A percentile compares a stretch with the other conserved stretches of the same genome.
Evolutionary conservation across 2,329 filamentous ascomycete genomes (phyloP).

Genomic region (Furcasterigmium sp.): DNA sequence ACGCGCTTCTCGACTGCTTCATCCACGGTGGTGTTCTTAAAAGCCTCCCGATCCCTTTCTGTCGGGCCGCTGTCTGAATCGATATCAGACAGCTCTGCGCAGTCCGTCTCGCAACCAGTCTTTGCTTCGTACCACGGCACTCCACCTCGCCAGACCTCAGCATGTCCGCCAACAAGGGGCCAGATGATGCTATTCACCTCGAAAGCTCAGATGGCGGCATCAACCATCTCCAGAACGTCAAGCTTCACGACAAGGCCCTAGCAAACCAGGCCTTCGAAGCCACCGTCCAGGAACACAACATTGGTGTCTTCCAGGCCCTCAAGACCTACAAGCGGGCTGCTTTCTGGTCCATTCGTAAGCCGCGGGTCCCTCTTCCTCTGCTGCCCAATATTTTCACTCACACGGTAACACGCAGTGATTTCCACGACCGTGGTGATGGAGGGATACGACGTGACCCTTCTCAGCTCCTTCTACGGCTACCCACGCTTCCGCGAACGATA

Average conservation of each 20-base stretch:
- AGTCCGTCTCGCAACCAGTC: no score
- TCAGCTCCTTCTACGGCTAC: conserved; percentile 42
- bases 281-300: conserved; percentile 29
- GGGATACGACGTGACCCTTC: conserved; percentile 41
- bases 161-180: not conserved
- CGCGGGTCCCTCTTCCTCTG: not conserved
- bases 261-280: conserved; percentile 28
- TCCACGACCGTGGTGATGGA: conserved; percentile 45
- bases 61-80: no score
- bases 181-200: conserved; percentile 16
- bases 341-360: conserved; percentile 33
- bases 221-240: conserved; percentile 24
- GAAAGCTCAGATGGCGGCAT: conserved; percentile 23
- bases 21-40: no score
- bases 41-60: no score
- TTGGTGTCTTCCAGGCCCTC: conserved; percentile 26
- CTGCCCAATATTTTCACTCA: conserved; percentile 17
- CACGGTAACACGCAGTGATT: conserved; percentile 31
- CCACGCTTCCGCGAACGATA: conserved; percentile 32
- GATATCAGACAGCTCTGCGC: no score
- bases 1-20: no score
- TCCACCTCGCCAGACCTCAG: not conserved
- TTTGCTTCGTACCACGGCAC: no score
- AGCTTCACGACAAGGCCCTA: conserved; percentile 30
- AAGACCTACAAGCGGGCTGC: conserved; percentile 34